A percentile compares a stretch with the other conserved stretches of the same genome.
phyloP scores from a whole-genome alignment of 2,329 filamentous ascomycete genomes.

The Paracamarosporium sp. region DNA sequence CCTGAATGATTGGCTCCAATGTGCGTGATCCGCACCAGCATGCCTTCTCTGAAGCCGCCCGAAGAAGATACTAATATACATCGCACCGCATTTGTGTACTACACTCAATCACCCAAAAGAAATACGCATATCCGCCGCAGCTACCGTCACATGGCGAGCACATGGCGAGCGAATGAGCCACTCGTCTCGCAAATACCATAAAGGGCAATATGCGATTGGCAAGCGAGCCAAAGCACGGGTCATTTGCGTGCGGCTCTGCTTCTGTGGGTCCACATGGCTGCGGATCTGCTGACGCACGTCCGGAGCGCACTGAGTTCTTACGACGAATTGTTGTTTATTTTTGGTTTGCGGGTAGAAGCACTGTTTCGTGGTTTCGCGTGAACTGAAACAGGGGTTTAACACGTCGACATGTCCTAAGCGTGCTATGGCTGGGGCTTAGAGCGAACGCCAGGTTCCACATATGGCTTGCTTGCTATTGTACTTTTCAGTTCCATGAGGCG shows the following conservation, averaged over 20 bases:
- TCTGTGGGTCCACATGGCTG: not conserved
- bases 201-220: not conserved
- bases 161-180: not conserved
- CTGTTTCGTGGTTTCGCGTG: not conserved
- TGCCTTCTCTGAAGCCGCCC: not conserved
- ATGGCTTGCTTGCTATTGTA: not conserved
- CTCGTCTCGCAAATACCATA: too few species aligned
- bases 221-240: not conserved
- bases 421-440: not conserved
- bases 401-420: too few species aligned
- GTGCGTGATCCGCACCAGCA: not conserved
- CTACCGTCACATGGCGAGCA: not conserved
- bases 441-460: not conserved
- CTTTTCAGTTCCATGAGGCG: not conserved
- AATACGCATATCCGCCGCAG: constrained; percentile 1
- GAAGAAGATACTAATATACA: not conserved
- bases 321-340: too few species aligned
- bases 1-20: not conserved
- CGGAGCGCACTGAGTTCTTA: too few species aligned
- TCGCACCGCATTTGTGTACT: not conserved
- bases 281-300: too few species aligned
- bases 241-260: not conserved
- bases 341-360: not conserved
- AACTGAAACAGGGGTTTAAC: not conserved
- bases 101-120: not conserved